Conservation (phyloP, 108 stramenopile genomes). For the Skeletonema tropicum region DNA sequence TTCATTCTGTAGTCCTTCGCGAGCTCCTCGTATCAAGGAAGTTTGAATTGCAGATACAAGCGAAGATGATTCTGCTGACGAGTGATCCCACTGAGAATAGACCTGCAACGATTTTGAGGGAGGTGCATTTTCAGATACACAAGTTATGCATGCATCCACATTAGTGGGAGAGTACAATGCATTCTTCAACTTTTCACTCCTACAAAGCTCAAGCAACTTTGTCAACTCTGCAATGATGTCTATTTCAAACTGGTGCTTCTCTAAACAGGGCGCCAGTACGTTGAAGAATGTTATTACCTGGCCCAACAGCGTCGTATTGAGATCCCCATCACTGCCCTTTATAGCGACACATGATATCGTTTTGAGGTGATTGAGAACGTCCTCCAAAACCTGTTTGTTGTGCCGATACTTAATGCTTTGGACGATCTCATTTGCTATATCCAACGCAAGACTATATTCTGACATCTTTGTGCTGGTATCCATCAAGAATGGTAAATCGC, state of each 20-base stretch:
- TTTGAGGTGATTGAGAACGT: slow-evolving; percentile 41
- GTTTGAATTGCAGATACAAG: slow-evolving; percentile 44
- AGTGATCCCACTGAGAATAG: slow-evolving; percentile 47
- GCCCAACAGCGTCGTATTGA: slow-evolving; percentile 39
- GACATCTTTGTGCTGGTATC: slow-evolving; percentile 60
- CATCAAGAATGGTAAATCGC: slow-evolving; percentile 72
- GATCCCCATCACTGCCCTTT: slow-evolving; percentile 24
- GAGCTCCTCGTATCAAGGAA: slow-evolving; percentile 57
- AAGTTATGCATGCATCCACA: slow-evolving; percentile 46
- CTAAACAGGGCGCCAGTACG: slow-evolving; percentile 36
- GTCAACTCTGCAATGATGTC: slow-evolving; percentile 36
- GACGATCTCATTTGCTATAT: slow-evolving; percentile 59
- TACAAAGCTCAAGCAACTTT: slow-evolving; percentile 27
- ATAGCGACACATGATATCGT: slow-evolving; percentile 38
- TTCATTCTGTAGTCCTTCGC: slow-evolving; percentile 55
- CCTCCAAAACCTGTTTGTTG: slow-evolving; percentile 17
- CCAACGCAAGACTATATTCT: slow-evolving; percentile 63
- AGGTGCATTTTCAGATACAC: slow-evolving; percentile 53
- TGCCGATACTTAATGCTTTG: slow-evolving; percentile 24
- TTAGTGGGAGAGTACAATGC: slow-evolving; percentile 20
- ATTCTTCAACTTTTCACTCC: slow-evolving; percentile 11
- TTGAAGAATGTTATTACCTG: slow-evolving; percentile 50
- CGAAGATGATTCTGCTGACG: slow-evolving; percentile 20
- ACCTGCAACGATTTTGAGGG: slow-evolving; percentile 59
- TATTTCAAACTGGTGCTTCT: slow-evolving; percentile 17